A percentile compares a stretch with the other conserved stretches of the same genome.
Evolutionary conservation across 1,139 yeast genomes (phyloP).

Genomic region (Suhomyces taliae): DNA sequence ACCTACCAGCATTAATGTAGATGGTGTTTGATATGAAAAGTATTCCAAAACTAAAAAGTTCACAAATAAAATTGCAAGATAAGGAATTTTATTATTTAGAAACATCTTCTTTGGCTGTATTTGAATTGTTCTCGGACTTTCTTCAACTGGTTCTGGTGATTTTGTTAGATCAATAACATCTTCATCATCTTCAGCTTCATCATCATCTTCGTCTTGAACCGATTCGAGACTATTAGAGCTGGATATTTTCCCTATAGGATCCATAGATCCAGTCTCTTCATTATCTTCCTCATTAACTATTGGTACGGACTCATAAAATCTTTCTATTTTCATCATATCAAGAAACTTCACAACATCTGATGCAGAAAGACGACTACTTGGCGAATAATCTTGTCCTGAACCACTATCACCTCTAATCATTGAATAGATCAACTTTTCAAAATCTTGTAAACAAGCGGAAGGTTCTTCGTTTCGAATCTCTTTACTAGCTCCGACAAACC

Average conservation of each 20-base stretch:
- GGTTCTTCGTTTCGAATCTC: not conserved
- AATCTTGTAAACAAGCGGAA: conserved; percentile 18
- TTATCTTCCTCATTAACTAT: not conserved
- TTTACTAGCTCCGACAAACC: conserved; percentile 22
- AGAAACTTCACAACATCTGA: conserved; percentile 22
- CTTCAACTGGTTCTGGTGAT: not conserved
- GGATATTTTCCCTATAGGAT: not conserved
- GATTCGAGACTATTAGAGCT: conserved; percentile 1
- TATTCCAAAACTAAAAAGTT: conserved; percentile 2
- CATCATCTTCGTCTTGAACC: conserved; percentile 1
- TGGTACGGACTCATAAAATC: not conserved
- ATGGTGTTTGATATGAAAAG: not conserved
- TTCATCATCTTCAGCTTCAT: not conserved
- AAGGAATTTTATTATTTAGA: not conserved
- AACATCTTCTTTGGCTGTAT: not conserved
- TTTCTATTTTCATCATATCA: conserved; percentile 18
- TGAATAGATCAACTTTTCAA: conserved; percentile 25
- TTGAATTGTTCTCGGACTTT: too few species aligned
- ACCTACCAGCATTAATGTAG: not conserved
- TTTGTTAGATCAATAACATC: conserved; percentile 1
- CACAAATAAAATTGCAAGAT: not conserved
- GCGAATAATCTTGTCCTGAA: conserved; percentile 1
- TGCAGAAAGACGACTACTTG: conserved; percentile 12
- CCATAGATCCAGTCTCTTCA: not conserved
- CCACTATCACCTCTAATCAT: conserved; percentile 33